Conservation (phyloP, 768 basidiomycete species). For the Tricholoma saponaceum region DNA sequence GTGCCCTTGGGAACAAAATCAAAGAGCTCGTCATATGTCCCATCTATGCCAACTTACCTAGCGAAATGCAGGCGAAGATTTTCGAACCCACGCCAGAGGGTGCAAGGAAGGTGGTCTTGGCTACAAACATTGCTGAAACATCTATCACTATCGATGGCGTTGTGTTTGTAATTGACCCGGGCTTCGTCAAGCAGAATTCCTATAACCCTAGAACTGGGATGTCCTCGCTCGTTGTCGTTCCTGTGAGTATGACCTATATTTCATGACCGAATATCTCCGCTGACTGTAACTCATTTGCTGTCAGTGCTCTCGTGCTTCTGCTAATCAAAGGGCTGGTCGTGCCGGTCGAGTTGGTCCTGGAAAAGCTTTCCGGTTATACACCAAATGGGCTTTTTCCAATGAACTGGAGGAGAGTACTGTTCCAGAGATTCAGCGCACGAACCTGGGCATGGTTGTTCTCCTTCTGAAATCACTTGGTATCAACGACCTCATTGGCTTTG, state of each 20-base stretch:
- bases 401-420: slow-evolving; percentile 97
- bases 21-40: slow-evolving; percentile 93
- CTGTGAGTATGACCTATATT: slow-evolving; percentile 47
- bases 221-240: slow-evolving; percentile 94
- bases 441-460: slow-evolving; percentile 92
- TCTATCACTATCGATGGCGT: slow-evolving; percentile 99
- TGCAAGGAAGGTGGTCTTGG: slow-evolving; percentile 94
- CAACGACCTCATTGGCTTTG: slow-evolving; percentile 97
- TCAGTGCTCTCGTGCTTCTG: slow-evolving; percentile 96
- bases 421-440: slow-evolving; percentile 98
- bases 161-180: slow-evolving; percentile 98
- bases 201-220: slow-evolving; percentile 99
- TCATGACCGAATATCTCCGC: neutral
- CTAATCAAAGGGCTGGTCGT: slow-evolving; percentile 94
- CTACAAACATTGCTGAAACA: slow-evolving; percentile 99
- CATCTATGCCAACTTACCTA: slow-evolving; percentile 98
- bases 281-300: neutral
- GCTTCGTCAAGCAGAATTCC: slow-evolving; percentile 98
- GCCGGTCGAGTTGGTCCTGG: slow-evolving; percentile 98
- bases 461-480: slow-evolving; percentile 96
- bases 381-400: slow-evolving; percentile 96
- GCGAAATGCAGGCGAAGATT: slow-evolving; percentile 99
- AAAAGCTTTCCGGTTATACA: slow-evolving; percentile 97
- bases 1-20: slow-evolving; percentile 94
- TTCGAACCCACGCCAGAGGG: slow-evolving; percentile 98